Conservation (phyloP, 1,139 yeast species). For the Scheffersomyces illinoinensis region DNA sequence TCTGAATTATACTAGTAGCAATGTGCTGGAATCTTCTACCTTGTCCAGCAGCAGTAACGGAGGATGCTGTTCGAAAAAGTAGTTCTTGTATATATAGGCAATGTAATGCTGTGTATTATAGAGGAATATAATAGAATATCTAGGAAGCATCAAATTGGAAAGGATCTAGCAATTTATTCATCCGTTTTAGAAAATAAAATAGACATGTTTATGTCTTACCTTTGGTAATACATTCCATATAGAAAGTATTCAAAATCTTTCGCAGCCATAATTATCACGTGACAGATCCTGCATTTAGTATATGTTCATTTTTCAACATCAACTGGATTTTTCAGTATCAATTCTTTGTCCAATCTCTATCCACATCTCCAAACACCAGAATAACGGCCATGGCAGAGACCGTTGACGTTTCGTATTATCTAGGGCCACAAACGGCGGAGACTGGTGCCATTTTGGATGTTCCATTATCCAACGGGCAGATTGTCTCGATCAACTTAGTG, state of each 20-base stretch:
- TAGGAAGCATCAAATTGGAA: too few relatives aligned
- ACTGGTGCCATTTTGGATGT: constrained; percentile 52
- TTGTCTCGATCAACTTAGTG: constrained; percentile 64
- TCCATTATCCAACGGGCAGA: constrained; percentile 69
- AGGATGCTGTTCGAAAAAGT: not conserved
- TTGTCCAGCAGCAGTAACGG: not conserved
- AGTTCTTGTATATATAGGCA: not conserved
- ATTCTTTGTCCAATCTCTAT: not conserved
- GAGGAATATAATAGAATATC: not conserved
- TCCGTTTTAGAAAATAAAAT: too few relatives aligned
- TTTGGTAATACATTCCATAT: too few relatives aligned
- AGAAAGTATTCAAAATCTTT: not conserved
- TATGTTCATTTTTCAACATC: not conserved
- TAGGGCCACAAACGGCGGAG: constrained; percentile 35
- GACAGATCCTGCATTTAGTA: not conserved
- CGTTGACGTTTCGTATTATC: constrained; percentile 40
- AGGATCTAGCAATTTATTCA: too few relatives aligned
- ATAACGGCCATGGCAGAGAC: constrained; percentile 28
- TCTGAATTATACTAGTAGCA: not conserved
- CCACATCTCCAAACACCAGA: not conserved
- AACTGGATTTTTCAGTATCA: not conserved
- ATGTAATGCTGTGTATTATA: not conserved
- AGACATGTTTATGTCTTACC: too few relatives aligned
- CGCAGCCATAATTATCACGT: not conserved
- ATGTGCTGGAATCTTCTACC: not conserved